Base-by-base conservation (phyloP, 768 basidiomycete species). In the Suillus fuscotomentosus region DNA sequence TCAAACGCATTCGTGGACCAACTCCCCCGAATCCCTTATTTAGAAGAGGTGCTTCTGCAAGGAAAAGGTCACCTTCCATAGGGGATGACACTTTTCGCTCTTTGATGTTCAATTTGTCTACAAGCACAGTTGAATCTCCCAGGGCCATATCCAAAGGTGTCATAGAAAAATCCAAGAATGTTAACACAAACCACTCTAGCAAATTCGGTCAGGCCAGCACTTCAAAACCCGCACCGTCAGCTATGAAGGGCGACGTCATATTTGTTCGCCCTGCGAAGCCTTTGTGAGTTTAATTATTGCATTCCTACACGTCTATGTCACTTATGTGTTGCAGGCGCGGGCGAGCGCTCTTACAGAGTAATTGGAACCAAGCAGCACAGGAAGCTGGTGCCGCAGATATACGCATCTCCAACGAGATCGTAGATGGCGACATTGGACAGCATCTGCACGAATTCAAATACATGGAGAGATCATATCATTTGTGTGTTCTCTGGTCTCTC, bases 401-500 rank as follows among this genome's bases (percentile, higher is more conserved):
- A 31, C 72, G 68, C 17, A 75, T 82, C 63, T 75, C 74, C 17
- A 72, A 74, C 39, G 66, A 72, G 20, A 70, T 82, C n/a, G 73
- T 70, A 63, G 73, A 70, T 38, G 76, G 73, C 43, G 75, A 79
- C 13, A 68, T 82, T 4, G 87, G 87, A 0, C 72, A 67, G 3
- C 68, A 84, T n/a, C 70, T 77, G 5, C 65, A 73, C 0, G 69
- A 70, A 17, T 89, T 90, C 60, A 61, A 64, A 62, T 90, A 88
- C 69, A 65, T 86, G 14, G 88, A 90, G 69, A 75, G 72, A 43
- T 76, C 78, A 11, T 89, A 88, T 60, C 61, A 74, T 14, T 83
- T 81, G 84, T 83, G 68, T 55, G 86, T 75, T 22, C 55, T 60
- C 45, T n/a, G 43, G 22, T 55, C 60, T 27, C 65, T 68, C 63